Evolutionary conservation across 768 basidiomycete genomes (phyloP).

Genomic region (Termitomyces titanicus): DNA sequence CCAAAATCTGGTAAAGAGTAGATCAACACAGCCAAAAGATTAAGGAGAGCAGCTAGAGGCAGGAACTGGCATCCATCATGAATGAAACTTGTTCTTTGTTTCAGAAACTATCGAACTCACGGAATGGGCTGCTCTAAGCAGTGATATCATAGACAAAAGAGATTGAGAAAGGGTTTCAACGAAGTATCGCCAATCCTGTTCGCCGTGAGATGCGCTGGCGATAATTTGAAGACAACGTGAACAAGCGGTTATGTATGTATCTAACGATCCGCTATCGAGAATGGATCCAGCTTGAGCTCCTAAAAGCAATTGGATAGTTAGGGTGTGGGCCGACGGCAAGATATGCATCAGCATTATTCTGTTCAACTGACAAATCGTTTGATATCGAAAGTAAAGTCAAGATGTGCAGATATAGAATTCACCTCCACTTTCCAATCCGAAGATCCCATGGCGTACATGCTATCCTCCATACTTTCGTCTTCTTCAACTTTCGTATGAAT

Average conservation of each 20-base stretch:
- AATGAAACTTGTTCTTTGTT: not conserved
- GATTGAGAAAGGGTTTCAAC: constrained; percentile 29
- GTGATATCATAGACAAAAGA: constrained; percentile 35
- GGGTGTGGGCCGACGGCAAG: constrained; percentile 28
- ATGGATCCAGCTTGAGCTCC: constrained; percentile 25
- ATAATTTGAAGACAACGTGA: constrained; percentile 43
- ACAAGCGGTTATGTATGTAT: constrained; percentile 39
- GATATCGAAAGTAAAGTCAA: not conserved
- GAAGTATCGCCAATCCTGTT: constrained; percentile 28
- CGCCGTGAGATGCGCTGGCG: constrained; percentile 29
- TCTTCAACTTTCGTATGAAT: not conserved
- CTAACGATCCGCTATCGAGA: constrained; percentile 16
- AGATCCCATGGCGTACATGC: constrained; percentile 30
- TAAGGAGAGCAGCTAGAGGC: constrained; percentile 47
- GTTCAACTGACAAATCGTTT: constrained; percentile 43
- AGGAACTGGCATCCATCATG: constrained; percentile 31
- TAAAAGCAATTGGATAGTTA: constrained; percentile 55
- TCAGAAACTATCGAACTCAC: constrained; percentile 29
- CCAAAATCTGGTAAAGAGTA: constrained; percentile 48
- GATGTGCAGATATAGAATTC: constrained; percentile 10
- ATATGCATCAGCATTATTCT: constrained; percentile 60
- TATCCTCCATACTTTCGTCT: constrained; percentile 17
- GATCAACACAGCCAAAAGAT: constrained; percentile 45
- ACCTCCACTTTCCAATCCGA: constrained; percentile 60
- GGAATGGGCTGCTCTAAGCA: constrained; percentile 32